Evolutionary conservation across 2,329 filamentous ascomycete species (phyloP).

Genomic region (Botryotinia narcissicola): DNA sequence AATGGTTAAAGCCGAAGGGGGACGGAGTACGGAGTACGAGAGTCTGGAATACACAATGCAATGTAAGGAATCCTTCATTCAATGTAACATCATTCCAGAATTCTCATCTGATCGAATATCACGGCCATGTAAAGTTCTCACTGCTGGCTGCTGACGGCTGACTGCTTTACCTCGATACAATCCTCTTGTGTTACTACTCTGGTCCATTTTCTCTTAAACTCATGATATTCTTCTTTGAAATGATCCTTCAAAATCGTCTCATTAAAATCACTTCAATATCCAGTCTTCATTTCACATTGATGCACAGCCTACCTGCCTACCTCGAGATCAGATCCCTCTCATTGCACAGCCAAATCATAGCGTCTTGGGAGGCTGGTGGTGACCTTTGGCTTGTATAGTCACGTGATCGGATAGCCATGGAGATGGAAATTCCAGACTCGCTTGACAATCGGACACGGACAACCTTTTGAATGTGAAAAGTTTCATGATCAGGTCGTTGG

Average conservation of each 20-base stretch:
- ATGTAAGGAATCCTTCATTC: background rate
- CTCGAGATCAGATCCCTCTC: background rate
- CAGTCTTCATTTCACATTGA: background rate
- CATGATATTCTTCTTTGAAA: background rate
- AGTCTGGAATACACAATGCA: background rate
- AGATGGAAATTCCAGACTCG: background rate
- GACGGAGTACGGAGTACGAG: no score
- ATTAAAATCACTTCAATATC: background rate
- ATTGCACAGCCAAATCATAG: background rate
- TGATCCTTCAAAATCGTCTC: background rate
- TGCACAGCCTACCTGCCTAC: background rate
- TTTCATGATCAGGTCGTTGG: background rate
- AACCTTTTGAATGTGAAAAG: background rate
- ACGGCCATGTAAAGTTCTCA: background rate
- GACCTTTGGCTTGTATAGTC: background rate
- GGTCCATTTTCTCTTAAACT: background rate
- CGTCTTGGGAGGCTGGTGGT: background rate
- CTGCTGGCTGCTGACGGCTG: background rate
- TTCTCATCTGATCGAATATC: background rate
- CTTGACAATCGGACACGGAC: background rate
- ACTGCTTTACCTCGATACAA: background rate
- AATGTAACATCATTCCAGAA: background rate
- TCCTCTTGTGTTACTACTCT: background rate
- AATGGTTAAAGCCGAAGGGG: background rate
- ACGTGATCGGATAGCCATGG: background rate